Evolutionary conservation across 208 protist genomes (phyloP), one percentile per base, ranked within the genome.

Genomic region (Tritrichomonas musculus): DNA sequence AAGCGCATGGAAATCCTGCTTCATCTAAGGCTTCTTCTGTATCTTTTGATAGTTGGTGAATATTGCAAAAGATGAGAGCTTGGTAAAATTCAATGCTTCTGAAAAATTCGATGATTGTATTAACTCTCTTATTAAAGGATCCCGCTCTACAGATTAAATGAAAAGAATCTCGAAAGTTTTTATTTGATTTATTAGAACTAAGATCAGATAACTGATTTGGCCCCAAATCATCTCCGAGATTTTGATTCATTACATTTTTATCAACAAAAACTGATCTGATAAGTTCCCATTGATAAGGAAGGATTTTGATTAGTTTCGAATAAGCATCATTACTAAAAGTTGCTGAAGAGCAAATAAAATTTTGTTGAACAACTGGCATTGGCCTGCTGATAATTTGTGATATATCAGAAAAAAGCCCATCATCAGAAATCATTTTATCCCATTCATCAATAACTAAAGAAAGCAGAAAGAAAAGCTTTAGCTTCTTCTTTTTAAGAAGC

Each of bases 1-100:
- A 88, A 33, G 47, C 44, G 33, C 41, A 88, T 27, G 77, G 77
- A 50, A 88, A 88, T 39, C 77, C 77, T n/a, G 17, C 25, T 57
- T 44, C 77, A 36, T 88, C 57, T 39, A 88, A 20, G 0, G 77
- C 77, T 17, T 57, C 47, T 11, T 53, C 27, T 22, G 41, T 33
- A 20, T 20, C 41, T 53, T 60, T 57, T 11, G 77, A 44, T 20
- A 88, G 27, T 55, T 88, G 41, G 25, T 49, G 44, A 39, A 88
- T 39, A 57, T 88, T 88, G n/a, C 77, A 88, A 57, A 88, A 88
- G 22, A 88, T 88, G 22, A 88, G 17, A n/a, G 77, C 77, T 88
- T 88, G 77, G 5, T 88, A 47, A 88, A 88, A 88, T 39, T 88
- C 47, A 30, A 88, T 4, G 2, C 39, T 33, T 25, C 77, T 5